phyloP scores from a whole-genome alignment of 371 early-diverging fungal species.

The Mucor ambiguus region DNA sequence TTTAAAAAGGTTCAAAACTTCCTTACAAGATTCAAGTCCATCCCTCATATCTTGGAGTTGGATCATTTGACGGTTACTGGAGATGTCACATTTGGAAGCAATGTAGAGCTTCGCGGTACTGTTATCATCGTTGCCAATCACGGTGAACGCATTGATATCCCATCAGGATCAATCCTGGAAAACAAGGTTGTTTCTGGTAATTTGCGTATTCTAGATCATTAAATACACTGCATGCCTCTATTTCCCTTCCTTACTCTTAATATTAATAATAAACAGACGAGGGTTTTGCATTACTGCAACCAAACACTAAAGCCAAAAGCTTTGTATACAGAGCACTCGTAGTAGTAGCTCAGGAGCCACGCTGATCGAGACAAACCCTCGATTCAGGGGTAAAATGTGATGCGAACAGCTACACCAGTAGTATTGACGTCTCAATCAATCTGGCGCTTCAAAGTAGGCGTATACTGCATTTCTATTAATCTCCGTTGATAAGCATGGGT shows the following conservation, averaged over 20 bases:
- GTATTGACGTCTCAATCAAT: no score
- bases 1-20: conserved; percentile 92
- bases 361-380: no score
- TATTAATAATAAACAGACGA: no score
- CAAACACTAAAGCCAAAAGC: no score
- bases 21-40: conserved; percentile 82
- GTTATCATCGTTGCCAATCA: conserved; percentile 99
- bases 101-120: conserved; percentile 95
- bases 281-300: no score
- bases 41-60: conserved; percentile 97
- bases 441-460: no score
- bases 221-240: conserved; percentile 11
- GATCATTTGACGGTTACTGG: conserved; percentile 99
- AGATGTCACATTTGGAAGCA: conserved; percentile 97
- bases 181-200: conserved; percentile 99
- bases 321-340: no score
- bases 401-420: no score
- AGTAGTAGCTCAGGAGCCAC: no score
- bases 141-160: conserved; percentile 95
- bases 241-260: neutral
- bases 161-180: conserved; percentile 96
- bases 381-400: no score
- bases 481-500: no score
- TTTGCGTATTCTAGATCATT: conserved; percentile 87
- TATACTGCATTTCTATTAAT: no score